A percentile compares a stretch with the other conserved stretches of the same genome.
These are phyloP conservation scores for Pholiota adiposa DNA, from an alignment of 1,284 basidiomycete species.

Conservation along the genomic window DNA sequence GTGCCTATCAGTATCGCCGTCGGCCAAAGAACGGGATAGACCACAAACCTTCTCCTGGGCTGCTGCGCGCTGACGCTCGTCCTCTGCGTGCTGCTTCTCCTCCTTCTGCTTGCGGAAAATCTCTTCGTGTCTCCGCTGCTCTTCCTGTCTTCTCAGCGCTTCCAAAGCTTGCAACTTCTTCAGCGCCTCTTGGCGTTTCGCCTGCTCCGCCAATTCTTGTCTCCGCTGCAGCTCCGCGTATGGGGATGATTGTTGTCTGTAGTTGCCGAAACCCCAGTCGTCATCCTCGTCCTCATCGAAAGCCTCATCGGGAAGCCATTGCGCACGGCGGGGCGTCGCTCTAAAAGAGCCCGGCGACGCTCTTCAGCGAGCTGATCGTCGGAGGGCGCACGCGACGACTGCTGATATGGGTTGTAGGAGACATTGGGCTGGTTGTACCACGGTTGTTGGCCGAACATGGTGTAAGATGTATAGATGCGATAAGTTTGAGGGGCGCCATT, in stretches of 20 bases:
- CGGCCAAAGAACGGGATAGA: background rate
- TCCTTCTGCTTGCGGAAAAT: slow-evolving; percentile 24
- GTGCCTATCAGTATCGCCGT: slow-evolving; percentile 6
- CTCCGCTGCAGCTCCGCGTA: slow-evolving; percentile 30
- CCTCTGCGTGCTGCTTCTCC: slow-evolving; percentile 19
- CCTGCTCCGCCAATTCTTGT: slow-evolving; percentile 22
- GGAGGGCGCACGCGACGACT: background rate
- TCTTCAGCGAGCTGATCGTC: slow-evolving; percentile 15
- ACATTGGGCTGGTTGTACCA: slow-evolving; percentile 22
- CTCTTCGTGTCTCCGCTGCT: slow-evolving; percentile 20
- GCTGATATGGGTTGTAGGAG: slow-evolving; percentile 24
- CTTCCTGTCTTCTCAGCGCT: slow-evolving; percentile 14
- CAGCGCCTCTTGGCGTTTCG: slow-evolving; percentile 17
- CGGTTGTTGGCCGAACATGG: slow-evolving; percentile 28
- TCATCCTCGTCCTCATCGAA: slow-evolving; percentile 29
- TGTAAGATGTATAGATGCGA: background rate
- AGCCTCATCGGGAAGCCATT: slow-evolving; percentile 41
- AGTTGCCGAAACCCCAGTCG: slow-evolving; percentile 25
- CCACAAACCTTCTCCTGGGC: slow-evolving; percentile 18
- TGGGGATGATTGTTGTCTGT: slow-evolving; percentile 28
- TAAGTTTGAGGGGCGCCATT: slow-evolving; percentile 4
- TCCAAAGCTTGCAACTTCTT: slow-evolving; percentile 8
- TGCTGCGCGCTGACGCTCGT: slow-evolving; percentile 6
- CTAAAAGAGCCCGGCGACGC: slow-evolving; percentile 29
- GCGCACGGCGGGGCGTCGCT: slow-evolving; percentile 34